Base-by-base conservation (phyloP, 2,329 filamentous ascomycete genomes). In the Plenodomus tracheiphilus region DNA sequence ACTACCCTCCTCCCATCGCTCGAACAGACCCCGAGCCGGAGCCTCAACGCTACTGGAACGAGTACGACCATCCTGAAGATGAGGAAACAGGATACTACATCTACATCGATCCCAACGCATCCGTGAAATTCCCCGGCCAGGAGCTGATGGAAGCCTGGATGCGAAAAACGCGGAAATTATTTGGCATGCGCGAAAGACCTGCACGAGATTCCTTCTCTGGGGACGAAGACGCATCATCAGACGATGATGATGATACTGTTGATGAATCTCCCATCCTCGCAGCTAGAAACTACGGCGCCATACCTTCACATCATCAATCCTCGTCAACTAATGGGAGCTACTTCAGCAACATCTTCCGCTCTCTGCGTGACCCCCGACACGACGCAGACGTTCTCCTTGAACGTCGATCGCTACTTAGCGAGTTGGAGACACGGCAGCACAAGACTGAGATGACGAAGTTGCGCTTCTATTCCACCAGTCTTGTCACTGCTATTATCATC, bases 31-130 rank as follows among this genome's bases (percentile, higher is more conserved):
- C 47, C 10, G 61, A 62, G 30, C 52, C 56, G 1, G 54, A 59
- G 28, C 51, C 51, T 28, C 62, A 73, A 59, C 51, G 69, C 42
- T 94, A 93, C 66, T 95, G 90, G 89, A 93, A 89, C 70, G 90
- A 95, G 69, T 94, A 93, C 69, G 90, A 95, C 58, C 76, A 92
- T 66, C 88, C 88, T 8, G 91, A 89, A 66, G 75, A 74, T 10
- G 84, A 80, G 2, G 74, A 79, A 13, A 79, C 84, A 17, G 80
- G 82, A 30, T 81, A 80, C 22, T 94, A 91, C 69, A 85, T 94
- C 58, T 91, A 89, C 62, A 77, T 93, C 50, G 81, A 92, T 64
- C 88, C 89, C 0, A 81, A 89, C 58, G 82, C 82, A 1, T 76
- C 80, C 9, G 64, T 73, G 16, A 75, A 74, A 28, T 87, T 89